Conservation (phyloP, 2,329 filamentous ascomycete genomes). For the Aspergillus costaricaensis region DNA sequence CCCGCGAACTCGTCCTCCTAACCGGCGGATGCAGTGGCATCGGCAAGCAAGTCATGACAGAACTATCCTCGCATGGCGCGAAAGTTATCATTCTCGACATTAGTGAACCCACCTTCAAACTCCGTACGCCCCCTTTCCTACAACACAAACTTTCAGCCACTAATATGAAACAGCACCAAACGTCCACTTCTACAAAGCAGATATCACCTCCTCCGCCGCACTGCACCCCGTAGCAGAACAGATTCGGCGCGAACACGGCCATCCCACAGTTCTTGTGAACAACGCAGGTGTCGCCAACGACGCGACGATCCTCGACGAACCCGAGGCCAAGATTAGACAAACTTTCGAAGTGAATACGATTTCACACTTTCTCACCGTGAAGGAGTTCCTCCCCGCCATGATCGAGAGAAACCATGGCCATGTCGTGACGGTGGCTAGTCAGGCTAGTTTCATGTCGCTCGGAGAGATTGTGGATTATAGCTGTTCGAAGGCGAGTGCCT, state of each 20-base stretch:
- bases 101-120: slow-evolving; percentile 32
- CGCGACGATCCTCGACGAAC: slow-evolving; percentile 50
- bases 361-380: slow-evolving; percentile 53
- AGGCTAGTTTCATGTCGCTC: slow-evolving; percentile 52
- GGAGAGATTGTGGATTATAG: slow-evolving; percentile 56
- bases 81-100: slow-evolving; percentile 42
- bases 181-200: slow-evolving; percentile 36
- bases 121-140: slow-evolving; percentile 26
- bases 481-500: slow-evolving; percentile 53
- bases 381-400: slow-evolving; percentile 57
- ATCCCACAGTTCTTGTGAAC: slow-evolving; percentile 53
- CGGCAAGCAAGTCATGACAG: slow-evolving; percentile 39
- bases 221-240: slow-evolving; percentile 37
- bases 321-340: slow-evolving; percentile 47
- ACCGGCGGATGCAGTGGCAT: slow-evolving; percentile 44
- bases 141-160: neutral
- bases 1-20: slow-evolving; percentile 38
- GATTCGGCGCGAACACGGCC: slow-evolving; percentile 44
- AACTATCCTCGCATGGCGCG: slow-evolving; percentile 31
- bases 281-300: slow-evolving; percentile 53
- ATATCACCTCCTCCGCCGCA: slow-evolving; percentile 39
- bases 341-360: slow-evolving; percentile 58
- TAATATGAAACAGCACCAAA: neutral
- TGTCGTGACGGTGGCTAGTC: slow-evolving; percentile 58
- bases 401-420: slow-evolving; percentile 56